A percentile compares a stretch with the other conserved stretches of the same genome.
These are phyloP conservation scores for Polyplosphaeria fusca DNA, from an alignment of 495 filamentous ascomycete genomes.

Conservation along the genomic window DNA sequence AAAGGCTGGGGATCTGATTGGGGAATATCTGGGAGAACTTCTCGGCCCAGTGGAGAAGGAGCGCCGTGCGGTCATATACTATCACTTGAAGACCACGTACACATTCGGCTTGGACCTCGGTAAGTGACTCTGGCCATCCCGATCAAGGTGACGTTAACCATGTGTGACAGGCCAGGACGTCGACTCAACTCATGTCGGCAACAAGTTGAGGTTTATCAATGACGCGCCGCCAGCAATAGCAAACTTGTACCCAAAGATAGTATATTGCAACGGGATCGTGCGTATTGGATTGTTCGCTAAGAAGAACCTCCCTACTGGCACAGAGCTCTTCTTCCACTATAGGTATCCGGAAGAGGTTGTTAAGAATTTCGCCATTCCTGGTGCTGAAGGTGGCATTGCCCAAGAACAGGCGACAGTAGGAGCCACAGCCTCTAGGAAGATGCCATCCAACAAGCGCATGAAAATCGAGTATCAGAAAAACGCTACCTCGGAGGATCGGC, in stretches of 20 bases:
- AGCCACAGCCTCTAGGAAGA: no score
- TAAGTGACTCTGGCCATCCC: slow-evolving; percentile 36
- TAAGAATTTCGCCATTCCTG: background rate
- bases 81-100: slow-evolving; percentile 58
- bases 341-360: slow-evolving; percentile 35
- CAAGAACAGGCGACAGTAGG: background rate
- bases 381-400: background rate
- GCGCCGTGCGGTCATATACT: slow-evolving; percentile 62
- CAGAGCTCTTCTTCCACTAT: slow-evolving; percentile 73
- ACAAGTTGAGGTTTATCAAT: slow-evolving; percentile 67
- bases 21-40: slow-evolving; percentile 72
- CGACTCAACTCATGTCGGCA: slow-evolving; percentile 48
- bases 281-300: slow-evolving; percentile 66
- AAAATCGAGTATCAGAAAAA: background rate
- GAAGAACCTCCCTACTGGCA: slow-evolving; percentile 56
- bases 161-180: slow-evolving; percentile 40
- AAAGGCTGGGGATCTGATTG: slow-evolving; percentile 58
- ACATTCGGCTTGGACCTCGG: slow-evolving; percentile 62
- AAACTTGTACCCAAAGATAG: slow-evolving; percentile 57
- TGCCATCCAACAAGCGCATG: background rate
- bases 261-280: slow-evolving; percentile 62
- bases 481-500: background rate
- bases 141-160: background rate
- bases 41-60: slow-evolving; percentile 63
- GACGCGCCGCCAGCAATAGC: slow-evolving; percentile 50